phyloP scores from a whole-genome alignment of 176 grass and related monocot species.

The Elaeis guineensis region DNA sequence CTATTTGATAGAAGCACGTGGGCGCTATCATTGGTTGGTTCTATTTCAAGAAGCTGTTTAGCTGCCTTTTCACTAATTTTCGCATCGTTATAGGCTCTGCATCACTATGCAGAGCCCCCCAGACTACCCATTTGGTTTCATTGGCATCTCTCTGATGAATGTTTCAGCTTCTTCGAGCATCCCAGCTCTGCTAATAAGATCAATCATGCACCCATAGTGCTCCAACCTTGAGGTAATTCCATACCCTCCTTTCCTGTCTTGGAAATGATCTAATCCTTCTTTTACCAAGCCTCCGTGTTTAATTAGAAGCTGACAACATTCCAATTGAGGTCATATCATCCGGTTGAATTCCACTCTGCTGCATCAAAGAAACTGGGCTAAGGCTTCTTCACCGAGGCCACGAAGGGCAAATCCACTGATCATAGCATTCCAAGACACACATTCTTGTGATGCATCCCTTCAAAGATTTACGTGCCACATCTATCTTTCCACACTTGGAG shows the following conservation, averaged over 20 bases:
- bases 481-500: background rate
- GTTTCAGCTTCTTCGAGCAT: background rate
- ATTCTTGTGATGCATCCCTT: background rate
- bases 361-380: background rate
- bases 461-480: background rate
- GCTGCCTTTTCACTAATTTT: slow-evolving; percentile 1
- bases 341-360: background rate
- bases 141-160: background rate
- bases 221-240: background rate
- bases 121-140: slow-evolving; percentile 5
- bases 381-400: slow-evolving; percentile 3
- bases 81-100: background rate
- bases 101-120: slow-evolving; percentile 7
- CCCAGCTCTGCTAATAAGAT: slow-evolving; percentile 9
- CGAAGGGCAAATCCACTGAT: background rate
- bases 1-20: slow-evolving; percentile 4
- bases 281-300: background rate
- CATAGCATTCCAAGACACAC: slow-evolving; percentile 3
- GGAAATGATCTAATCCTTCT: background rate
- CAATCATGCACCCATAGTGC: slow-evolving; percentile 9
- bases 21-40: background rate
- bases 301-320: background rate
- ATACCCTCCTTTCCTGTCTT: background rate
- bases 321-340: slow-evolving; percentile 8
- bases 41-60: background rate